A percentile compares a stretch with the other conserved stretches of the same genome.
phyloP scores from a whole-genome alignment of 192 early-diverging fungal species.

The Coemansia sp. region DNA sequence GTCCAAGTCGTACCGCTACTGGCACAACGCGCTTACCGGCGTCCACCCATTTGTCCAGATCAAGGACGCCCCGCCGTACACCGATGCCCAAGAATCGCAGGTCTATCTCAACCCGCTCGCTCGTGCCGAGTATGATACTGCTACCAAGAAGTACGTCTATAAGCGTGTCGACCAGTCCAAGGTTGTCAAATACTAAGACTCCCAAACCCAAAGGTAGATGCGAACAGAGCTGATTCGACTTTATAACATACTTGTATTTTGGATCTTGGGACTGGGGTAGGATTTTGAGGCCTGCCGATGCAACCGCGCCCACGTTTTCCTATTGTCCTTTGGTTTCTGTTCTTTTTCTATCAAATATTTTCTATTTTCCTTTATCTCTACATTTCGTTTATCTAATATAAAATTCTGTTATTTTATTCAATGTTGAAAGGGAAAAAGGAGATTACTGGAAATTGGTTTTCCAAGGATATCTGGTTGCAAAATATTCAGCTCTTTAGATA shows the following conservation, averaged over 20 bases:
- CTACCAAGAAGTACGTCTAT: constrained; percentile 41
- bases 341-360: neutral
- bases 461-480: too few species aligned
- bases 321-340: neutral
- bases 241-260: too few species aligned
- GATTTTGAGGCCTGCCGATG: constrained; percentile 21
- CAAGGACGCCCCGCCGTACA: constrained; percentile 86
- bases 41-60: constrained; percentile 79
- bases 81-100: constrained; percentile 69
- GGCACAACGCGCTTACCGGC: constrained; percentile 85
- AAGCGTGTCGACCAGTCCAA: constrained; percentile 44
- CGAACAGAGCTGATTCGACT: too few species aligned
- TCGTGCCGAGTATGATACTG: constrained; percentile 82
- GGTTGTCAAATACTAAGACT: constrained; percentile 9
- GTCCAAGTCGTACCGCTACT: constrained; percentile 81
- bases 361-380: constrained; percentile 6
- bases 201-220: too few species aligned
- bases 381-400: neutral
- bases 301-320: constrained; percentile 12
- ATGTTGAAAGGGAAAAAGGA: too few species aligned
- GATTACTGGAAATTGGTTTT: too few species aligned
- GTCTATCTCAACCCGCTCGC: constrained; percentile 89
- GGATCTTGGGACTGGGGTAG: constrained; percentile 12
- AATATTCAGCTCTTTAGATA: too few species aligned
- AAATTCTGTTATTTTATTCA: neutral